Evolutionary conservation across 139 green algal genomes (phyloP), one percentile per base, ranked within the genome.

Genomic region (Monoraphidium neglectum): DNA sequence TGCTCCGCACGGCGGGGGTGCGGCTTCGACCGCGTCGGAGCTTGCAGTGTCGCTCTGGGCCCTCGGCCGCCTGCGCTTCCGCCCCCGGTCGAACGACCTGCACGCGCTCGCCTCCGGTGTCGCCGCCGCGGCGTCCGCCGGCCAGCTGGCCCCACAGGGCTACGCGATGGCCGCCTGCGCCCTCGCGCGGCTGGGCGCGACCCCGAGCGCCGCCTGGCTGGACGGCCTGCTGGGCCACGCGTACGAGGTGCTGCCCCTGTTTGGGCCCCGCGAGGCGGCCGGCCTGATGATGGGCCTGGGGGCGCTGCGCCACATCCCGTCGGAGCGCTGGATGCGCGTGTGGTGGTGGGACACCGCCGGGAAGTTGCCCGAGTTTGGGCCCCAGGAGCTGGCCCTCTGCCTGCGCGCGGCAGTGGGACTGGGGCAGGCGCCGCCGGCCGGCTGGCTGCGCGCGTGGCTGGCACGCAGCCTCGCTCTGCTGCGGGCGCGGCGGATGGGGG

Each of bases 101-200:
- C 35, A 37, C 6, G 30, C 40, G 63, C 62, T 79, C 60, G 33
- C 71, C 26, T 24, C 33, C 47, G 46, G 24, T 0, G 62, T 35
- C 1, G 8, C 28, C 24, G 24, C 2, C 8, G 43, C 68, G 73
- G 73, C 73, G 28, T 46, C 32, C 15, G 21, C 13, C 1, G 73
- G 73, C n/a, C 3, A 5, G 12, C 73, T 79, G 18, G 71, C 60
- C 62, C 73, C 72, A 15, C 73, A 79, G 73, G 73, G 73, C 23
- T 49, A 67, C 28, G 62, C 73, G 16, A 47, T 79, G 33, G 46
- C 37, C 32, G 38, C 68, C 47, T 67, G 46, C 60, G 26, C 73
- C 2, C 12, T 47, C 49, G 73, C 33, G 3, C 26, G 6, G 1
- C 49, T 79, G 63, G 30, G 73, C 26, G 5, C 72, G 47, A 6